Evolutionary conservation across 306 rosid species (phyloP).

Genomic region (Quercus wislizeni): DNA sequence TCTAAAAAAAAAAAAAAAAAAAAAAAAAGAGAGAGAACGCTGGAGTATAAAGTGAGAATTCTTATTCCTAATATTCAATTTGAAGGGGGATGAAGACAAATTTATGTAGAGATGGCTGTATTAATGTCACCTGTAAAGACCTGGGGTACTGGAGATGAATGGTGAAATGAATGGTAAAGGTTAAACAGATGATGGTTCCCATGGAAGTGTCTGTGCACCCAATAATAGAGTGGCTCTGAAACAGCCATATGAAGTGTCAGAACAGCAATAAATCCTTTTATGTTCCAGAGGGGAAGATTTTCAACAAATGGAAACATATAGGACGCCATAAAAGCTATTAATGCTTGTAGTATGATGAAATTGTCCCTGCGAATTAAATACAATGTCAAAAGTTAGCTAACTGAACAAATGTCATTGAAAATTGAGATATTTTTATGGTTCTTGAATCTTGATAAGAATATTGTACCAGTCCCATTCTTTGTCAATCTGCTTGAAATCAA

Average conservation of each 20-base stretch:
- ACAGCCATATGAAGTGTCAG: slow-evolving; percentile 63
- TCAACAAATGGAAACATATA: slow-evolving; percentile 53
- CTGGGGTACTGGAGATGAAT: slow-evolving; percentile 70
- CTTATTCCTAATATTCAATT: not conserved
- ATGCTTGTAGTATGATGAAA: slow-evolving; percentile 73
- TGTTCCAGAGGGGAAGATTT: slow-evolving; percentile 63
- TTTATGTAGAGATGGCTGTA: not conserved
- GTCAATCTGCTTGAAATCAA: slow-evolving; percentile 89
- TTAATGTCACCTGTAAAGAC: slow-evolving; percentile 55
- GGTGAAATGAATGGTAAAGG: slow-evolving; percentile 78
- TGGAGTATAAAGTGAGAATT: too few relatives aligned
- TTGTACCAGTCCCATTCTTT: slow-evolving; percentile 85
- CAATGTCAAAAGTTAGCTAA: not conserved
- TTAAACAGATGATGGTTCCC: slow-evolving; percentile 41
- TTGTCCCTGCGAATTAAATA: slow-evolving; percentile 59
- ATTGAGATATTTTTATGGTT: not conserved
- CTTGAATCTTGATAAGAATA: not conserved
- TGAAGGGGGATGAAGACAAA: not conserved
- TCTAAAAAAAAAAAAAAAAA: too few relatives aligned
- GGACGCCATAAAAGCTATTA: slow-evolving; percentile 44
- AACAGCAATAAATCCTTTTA: slow-evolving; percentile 53
- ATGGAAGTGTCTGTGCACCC: slow-evolving; percentile 66
- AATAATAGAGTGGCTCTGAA: slow-evolving; percentile 85
- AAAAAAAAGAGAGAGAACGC: too few relatives aligned
- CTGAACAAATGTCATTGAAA: not conserved